Conservation (phyloP, 495 filamentous ascomycete genomes). For the Parathielavia appendiculata region DNA sequence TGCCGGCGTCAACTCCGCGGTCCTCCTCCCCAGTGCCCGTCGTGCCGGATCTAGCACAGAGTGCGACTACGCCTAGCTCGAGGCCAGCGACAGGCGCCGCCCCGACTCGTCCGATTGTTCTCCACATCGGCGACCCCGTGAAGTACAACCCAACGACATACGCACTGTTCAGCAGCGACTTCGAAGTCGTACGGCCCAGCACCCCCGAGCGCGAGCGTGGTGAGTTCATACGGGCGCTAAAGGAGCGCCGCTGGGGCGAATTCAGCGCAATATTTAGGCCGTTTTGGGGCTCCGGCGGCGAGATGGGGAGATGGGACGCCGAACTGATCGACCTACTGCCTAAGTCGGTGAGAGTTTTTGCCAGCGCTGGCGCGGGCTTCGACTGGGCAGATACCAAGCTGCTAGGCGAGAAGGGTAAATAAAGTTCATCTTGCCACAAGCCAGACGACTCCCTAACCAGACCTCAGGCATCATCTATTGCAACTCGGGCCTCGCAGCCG, state of each 20-base stretch:
- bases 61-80: slow-evolving; percentile 20
- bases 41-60: slow-evolving; percentile 22
- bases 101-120: slow-evolving; percentile 41
- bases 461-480: slow-evolving; percentile 61
- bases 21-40: slow-evolving; percentile 39
- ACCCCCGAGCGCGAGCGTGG: slow-evolving; percentile 47
- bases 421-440: background rate
- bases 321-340: slow-evolving; percentile 66
- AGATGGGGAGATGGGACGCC: slow-evolving; percentile 72
- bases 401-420: slow-evolving; percentile 62
- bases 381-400: slow-evolving; percentile 70
- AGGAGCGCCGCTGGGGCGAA: slow-evolving; percentile 61
- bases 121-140: slow-evolving; percentile 66
- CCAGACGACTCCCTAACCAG: background rate
- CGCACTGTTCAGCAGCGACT: slow-evolving; percentile 49
- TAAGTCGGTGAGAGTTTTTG: slow-evolving; percentile 59
- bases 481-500: slow-evolving; percentile 63
- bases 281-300: slow-evolving; percentile 73
- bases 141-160: slow-evolving; percentile 60
- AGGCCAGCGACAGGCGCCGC: slow-evolving; percentile 1
- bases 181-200: slow-evolving; percentile 54
- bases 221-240: slow-evolving; percentile 59
- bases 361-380: slow-evolving; percentile 68
- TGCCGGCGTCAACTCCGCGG: slow-evolving; percentile 40
- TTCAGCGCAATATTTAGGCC: slow-evolving; percentile 71